Percentiles rank a stretch among this genome's conserved stretches.
phyloP scores from a whole-genome alignment of 805 yeast species.

The Starmerella scarabaei region DNA sequence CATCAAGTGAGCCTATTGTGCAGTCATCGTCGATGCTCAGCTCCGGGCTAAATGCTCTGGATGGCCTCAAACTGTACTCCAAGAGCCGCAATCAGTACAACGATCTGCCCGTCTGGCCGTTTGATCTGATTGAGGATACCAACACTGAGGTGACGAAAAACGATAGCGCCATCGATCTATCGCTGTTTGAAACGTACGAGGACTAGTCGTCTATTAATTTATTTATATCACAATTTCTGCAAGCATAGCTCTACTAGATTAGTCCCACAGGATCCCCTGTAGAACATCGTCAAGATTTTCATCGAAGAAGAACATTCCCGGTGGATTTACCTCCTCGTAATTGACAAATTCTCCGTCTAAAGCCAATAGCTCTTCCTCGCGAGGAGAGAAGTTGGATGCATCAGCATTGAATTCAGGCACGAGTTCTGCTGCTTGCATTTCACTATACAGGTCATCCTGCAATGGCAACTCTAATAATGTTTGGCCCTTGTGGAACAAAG shows the following conservation, averaged over 20 bases:
- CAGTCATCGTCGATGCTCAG: not conserved
- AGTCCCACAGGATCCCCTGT: slow-evolving; percentile 11
- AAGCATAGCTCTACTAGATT: too few relatives aligned
- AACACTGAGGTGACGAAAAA: slow-evolving; percentile 36
- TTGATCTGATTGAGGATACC: slow-evolving; percentile 49
- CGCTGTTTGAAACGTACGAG: slow-evolving; percentile 40
- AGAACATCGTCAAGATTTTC: slow-evolving; percentile 14
- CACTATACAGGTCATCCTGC: slow-evolving; percentile 1
- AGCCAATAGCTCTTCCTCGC: slow-evolving; percentile 10
- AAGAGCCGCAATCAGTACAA: slow-evolving; percentile 21
- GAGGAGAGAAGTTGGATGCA: not conserved
- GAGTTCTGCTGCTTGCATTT: not conserved
- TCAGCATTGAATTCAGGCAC: not conserved
- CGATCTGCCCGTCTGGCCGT: slow-evolving; percentile 35
- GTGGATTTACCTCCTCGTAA: not conserved
- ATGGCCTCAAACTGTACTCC: slow-evolving; percentile 19
- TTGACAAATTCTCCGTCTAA: slow-evolving; percentile 7
- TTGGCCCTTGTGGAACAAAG: slow-evolving; percentile 25
- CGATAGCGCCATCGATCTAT: slow-evolving; percentile 43
- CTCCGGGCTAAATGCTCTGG: slow-evolving; percentile 7
- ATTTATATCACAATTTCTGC: too few relatives aligned
- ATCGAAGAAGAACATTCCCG: slow-evolving; percentile 2
- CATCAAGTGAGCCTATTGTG: not conserved
- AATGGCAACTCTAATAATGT: slow-evolving; percentile 9
- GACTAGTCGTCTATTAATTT: slow-evolving; percentile 21